Conservation (phyloP, 306 rosid species). For the Trifolium repens region DNA sequence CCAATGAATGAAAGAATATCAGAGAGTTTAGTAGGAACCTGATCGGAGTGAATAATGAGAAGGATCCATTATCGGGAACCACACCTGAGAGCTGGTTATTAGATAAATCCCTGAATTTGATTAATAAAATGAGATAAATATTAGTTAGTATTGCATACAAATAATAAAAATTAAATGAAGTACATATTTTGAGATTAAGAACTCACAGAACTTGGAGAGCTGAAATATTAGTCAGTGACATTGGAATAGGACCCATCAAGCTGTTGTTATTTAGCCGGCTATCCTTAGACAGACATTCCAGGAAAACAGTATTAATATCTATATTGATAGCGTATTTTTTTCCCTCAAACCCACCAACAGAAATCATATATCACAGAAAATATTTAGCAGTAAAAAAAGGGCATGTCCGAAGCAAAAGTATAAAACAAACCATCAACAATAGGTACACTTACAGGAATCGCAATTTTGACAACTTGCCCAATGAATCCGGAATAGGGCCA, state of each 20-base stretch:
- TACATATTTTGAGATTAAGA: conserved; percentile 23
- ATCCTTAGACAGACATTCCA: conserved; percentile 64
- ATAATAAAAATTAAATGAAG: conserved; percentile 22
- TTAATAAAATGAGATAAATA: conserved; percentile 13
- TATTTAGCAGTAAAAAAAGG: neutral
- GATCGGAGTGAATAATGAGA: conserved; percentile 97
- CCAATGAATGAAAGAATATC: conserved; percentile 29
- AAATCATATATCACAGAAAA: conserved; percentile 18
- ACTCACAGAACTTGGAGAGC: conserved; percentile 99
- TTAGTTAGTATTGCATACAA: conserved; percentile 13
- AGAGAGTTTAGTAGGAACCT: conserved; percentile 55
- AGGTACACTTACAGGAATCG: conserved; percentile 88
- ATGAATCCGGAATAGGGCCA: conserved; percentile 89
- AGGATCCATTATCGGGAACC: conserved; percentile 98
- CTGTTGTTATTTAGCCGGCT: conserved; percentile 99
- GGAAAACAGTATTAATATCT: conserved; percentile 48
- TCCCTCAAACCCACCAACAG: conserved; percentile 5
- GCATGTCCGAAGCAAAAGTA: neutral
- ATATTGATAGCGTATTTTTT: conserved; percentile 11
- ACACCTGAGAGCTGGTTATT: conserved; percentile 84
- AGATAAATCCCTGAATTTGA: conserved; percentile 81
- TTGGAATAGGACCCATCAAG: conserved; percentile 85
- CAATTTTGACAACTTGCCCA: conserved; percentile 94
- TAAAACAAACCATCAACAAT: conserved; percentile 13
- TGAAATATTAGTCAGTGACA: conserved; percentile 90